A percentile compares a stretch with the other conserved stretches of the same genome.
phyloP scores from a whole-genome alignment of 176 grass and related monocot species.

The Juncus inflexus region DNA sequence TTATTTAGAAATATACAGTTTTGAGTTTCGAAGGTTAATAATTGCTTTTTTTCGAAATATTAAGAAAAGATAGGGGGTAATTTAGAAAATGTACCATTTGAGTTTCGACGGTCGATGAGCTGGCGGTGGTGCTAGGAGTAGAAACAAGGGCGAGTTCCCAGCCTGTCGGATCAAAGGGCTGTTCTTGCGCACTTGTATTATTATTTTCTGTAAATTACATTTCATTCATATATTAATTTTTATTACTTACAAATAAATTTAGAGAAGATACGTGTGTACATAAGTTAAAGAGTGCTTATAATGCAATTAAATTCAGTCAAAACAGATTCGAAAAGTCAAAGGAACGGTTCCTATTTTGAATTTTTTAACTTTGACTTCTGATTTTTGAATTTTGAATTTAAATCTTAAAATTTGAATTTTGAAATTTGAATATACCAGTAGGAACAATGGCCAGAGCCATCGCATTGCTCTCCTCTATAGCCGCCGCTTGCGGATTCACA shows the following conservation, averaged over 20 bases:
- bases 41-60: too few relatives aligned
- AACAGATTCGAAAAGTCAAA: too few relatives aligned
- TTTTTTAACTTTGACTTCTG: neutral
- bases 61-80: too few relatives aligned
- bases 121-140: constrained; percentile 46
- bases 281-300: neutral
- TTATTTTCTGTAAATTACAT: constrained; percentile 21
- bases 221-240: constrained; percentile 27
- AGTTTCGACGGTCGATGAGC: constrained; percentile 44
- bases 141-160: constrained; percentile 98
- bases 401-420: constrained; percentile 11
- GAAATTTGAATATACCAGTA: constrained; percentile 36
- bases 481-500: constrained; percentile 46
- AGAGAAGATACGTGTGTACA: neutral
- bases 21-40: too few relatives aligned
- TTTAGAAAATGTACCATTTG: constrained; percentile 60
- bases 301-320: constrained; percentile 14
- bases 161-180: constrained; percentile 90
- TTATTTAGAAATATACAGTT: too few relatives aligned
- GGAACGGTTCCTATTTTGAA: constrained; percentile 9
- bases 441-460: constrained; percentile 72
- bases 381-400: neutral
- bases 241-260: constrained; percentile 10
- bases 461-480: constrained; percentile 80
- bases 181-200: constrained; percentile 42